Evolutionary conservation across 2,329 filamentous ascomycete species (phyloP).

Genomic region (Paramyrothecium roridum): DNA sequence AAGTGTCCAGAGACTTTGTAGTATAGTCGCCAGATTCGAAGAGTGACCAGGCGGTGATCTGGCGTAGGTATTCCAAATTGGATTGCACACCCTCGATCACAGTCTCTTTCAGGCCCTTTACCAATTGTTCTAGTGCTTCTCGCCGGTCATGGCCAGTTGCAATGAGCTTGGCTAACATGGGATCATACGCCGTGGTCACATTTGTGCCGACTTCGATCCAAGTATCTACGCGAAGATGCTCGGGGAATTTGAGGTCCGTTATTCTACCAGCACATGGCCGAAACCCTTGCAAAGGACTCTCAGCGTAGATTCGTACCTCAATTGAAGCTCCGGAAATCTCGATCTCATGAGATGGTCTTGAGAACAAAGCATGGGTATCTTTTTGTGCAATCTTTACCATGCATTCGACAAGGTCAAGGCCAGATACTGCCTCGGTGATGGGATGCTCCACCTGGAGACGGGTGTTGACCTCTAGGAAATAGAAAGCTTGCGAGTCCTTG

Average conservation of each 20-base stretch:
- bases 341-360: background rate
- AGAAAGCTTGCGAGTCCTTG: constrained; percentile 30
- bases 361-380: constrained; percentile 12
- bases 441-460: constrained; percentile 48
- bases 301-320: constrained; percentile 37
- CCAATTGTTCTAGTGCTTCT: constrained; percentile 62
- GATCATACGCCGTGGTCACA: constrained; percentile 72
- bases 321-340: constrained; percentile 25
- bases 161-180: constrained; percentile 74
- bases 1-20: constrained; percentile 29
- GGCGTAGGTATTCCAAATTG: constrained; percentile 28
- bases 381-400: constrained; percentile 32
- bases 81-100: constrained; percentile 27
- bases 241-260: constrained; percentile 54
- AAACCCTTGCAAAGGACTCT: constrained; percentile 56
- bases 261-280: constrained; percentile 57
- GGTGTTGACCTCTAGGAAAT: constrained; percentile 47
- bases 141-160: constrained; percentile 57
- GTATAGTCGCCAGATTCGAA: constrained; percentile 24
- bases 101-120: constrained; percentile 52
- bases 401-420: constrained; percentile 65
- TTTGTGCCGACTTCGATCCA: constrained; percentile 68
- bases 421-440: constrained; percentile 70
- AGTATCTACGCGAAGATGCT: constrained; percentile 56
- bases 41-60: constrained; percentile 21